These are phyloP conservation scores for Vigna unguiculata DNA, from an alignment of 306 rosid genomes.

Conservation along the genomic window DNA sequence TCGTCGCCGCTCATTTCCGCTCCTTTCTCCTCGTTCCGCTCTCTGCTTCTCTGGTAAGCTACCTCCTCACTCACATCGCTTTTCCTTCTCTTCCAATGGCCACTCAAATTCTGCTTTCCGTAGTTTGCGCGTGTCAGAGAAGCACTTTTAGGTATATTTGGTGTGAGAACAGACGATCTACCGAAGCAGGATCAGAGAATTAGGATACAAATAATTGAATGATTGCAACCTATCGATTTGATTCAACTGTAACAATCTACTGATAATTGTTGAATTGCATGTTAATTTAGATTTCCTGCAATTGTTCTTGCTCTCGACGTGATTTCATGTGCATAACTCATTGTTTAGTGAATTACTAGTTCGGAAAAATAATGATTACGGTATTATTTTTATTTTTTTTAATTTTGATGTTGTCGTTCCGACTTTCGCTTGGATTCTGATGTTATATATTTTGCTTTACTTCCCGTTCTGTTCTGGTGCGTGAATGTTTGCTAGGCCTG, in stretches of 20 bases:
- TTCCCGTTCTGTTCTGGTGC: not conserved
- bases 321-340: not conserved
- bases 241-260: not conserved
- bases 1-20: slow-evolving; percentile 18
- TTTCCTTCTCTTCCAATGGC: not conserved
- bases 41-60: slow-evolving; percentile 44
- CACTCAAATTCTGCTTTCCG: not conserved
- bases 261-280: not conserved
- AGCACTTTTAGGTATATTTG: slow-evolving; percentile 9
- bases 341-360: not conserved
- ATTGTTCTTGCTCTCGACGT: not conserved
- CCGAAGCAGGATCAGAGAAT: not conserved
- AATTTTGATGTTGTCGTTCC: not conserved
- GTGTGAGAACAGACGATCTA: not conserved
- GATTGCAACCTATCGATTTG: not conserved
- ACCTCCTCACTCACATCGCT: not conserved
- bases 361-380: not conserved
- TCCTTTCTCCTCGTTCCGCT: slow-evolving; percentile 37
- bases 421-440: not conserved
- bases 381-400: not conserved
- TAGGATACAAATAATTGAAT: not conserved
- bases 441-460: slow-evolving; percentile 2
- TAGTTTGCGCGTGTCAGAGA: not conserved
- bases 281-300: slow-evolving; percentile 1
- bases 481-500: slow-evolving; percentile 35